phyloP scores from a whole-genome alignment of 257 asterid genomes.

The Dorcoceras hygrometricum region DNA sequence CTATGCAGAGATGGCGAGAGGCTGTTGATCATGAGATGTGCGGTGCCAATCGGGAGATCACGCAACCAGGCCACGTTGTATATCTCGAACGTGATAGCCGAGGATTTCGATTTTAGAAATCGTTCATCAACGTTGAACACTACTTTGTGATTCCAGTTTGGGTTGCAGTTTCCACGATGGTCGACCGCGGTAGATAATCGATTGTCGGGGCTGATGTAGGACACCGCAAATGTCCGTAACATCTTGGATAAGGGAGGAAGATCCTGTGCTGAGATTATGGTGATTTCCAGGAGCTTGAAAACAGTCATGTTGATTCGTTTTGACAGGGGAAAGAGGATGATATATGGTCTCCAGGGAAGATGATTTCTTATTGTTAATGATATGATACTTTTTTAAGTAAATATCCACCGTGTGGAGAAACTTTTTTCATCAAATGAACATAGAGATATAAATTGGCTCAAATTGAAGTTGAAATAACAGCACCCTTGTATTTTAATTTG shows the following conservation, averaged over 20 bases:
- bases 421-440: too few species aligned
- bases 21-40: conserved; percentile 29
- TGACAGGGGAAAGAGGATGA: not conserved
- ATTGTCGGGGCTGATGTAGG: conserved; percentile 35
- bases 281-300: conserved; percentile 43
- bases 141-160: conserved; percentile 45
- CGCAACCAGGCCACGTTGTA: conserved; percentile 51
- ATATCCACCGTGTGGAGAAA: too few species aligned
- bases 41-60: conserved; percentile 47
- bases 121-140: conserved; percentile 38
- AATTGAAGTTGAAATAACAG: too few species aligned
- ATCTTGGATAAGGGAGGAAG: conserved; percentile 47
- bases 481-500: too few species aligned
- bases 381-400: not conserved
- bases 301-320: not conserved
- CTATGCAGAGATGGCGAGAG: conserved; percentile 32
- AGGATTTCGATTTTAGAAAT: conserved; percentile 33
- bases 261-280: conserved; percentile 38
- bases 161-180: conserved; percentile 41
- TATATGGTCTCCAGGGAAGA: not conserved
- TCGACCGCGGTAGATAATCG: conserved; percentile 42
- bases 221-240: conserved; percentile 44
- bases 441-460: too few species aligned
- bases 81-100: conserved; percentile 35
- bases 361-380: not conserved